A percentile compares a stretch with the other conserved stretches of the same genome.
Conservation (phyloP, 345 rosid species). For the Barbarea vulgaris region DNA sequence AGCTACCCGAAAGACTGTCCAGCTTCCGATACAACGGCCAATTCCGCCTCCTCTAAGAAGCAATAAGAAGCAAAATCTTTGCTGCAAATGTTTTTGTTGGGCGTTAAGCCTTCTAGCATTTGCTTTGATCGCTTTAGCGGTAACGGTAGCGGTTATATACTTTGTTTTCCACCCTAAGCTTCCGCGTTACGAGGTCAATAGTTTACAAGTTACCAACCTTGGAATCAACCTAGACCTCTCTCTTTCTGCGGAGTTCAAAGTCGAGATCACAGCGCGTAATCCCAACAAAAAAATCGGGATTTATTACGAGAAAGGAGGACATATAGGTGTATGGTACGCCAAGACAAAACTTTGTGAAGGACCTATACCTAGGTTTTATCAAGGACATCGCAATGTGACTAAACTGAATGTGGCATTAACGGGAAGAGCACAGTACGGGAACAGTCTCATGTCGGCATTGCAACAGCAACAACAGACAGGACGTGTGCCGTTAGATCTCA, state of each 20-base stretch:
- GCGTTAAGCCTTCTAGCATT: constrained; percentile 51
- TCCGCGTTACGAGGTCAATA: constrained; percentile 70
- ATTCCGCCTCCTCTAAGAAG: constrained; percentile 31
- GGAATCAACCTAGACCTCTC: constrained; percentile 68
- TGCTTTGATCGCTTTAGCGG: constrained; percentile 49
- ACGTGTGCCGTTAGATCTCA: constrained; percentile 72
- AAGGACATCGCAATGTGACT: constrained; percentile 74
- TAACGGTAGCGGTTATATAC: constrained; percentile 56
- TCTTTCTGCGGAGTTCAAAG: constrained; percentile 65
- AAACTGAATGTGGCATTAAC: constrained; percentile 59
- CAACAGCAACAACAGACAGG: constrained; percentile 90
- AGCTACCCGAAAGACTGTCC: constrained; percentile 31
- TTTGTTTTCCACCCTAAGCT: constrained; percentile 71
- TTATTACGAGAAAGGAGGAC: constrained; percentile 72
- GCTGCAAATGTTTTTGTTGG: constrained; percentile 74
- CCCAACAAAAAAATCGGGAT: constrained; percentile 86
- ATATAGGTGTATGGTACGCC: constrained; percentile 66
- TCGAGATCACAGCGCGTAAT: constrained; percentile 78
- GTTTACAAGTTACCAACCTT: constrained; percentile 62
- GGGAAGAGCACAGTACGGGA: constrained; percentile 64
- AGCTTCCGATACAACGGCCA: constrained; percentile 27
- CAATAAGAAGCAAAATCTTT: constrained; percentile 46
- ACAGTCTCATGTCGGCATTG: constrained; percentile 65
- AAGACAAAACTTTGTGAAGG: constrained; percentile 71
- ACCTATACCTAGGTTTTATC: constrained; percentile 75